Evolutionary conservation across 345 rosid species (phyloP), one percentile per base, ranked within the genome.

Genomic region (Syzygium aqueum): DNA sequence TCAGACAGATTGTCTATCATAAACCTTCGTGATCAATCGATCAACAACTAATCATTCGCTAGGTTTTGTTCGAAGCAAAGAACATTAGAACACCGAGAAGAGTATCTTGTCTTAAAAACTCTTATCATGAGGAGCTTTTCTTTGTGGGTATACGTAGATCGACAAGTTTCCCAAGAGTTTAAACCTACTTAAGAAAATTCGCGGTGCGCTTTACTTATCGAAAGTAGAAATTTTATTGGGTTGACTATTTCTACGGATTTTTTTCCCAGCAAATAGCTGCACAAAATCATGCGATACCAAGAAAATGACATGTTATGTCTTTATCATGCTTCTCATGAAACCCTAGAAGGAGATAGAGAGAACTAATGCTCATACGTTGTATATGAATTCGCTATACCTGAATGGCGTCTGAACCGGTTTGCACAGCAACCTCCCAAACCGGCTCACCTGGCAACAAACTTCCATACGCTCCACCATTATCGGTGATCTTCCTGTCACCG

Each of bases 341-440:
- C 49, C 82, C 8, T 37, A 33, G 82, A 6, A 37, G 49, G 82
- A 73, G 82, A 73, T 37, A 22, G 37, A 37, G 82, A 19, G 82
- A 10, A 73, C 80, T 73, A 10, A 16, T 28, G 0, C 23, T 84
- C 54, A 37, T 51, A 84, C 13, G 11, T 7, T n/a, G 53, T 17
- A n/a, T 15, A 84, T 10, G 51, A 19, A 16, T 11, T 78, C 27
- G 43, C n/a, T 51, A 33, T 28, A 97, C 99, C 97, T 97, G 91
- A 84, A 95, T 90, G 80, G 89, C 87, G 16, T 94, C 93, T 1
- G 97, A 91, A 27, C 91, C 89, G 49, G 86, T 91, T 88, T 91
- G 94, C 88, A 97, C 95, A 1, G 96, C 96, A 56, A 96, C 95
- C 89, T 97, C 96, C 99, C 99, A 97, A 1, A 91, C 94, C 11